Conservation (phyloP, 768 basidiomycete species). For the Pleurotus citrinopileatus region DNA sequence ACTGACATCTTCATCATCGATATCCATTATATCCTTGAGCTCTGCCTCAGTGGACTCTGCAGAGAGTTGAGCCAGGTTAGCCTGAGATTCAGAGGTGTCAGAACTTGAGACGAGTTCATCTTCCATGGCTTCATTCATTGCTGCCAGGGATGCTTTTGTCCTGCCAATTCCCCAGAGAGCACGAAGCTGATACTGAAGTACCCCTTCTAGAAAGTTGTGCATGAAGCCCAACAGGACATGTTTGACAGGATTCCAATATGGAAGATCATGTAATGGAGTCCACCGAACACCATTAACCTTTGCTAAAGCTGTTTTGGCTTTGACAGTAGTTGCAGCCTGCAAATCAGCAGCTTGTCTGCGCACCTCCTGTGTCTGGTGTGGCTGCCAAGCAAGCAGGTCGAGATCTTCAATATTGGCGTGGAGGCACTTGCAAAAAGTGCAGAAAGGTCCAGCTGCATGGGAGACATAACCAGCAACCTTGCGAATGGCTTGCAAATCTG, state of each 20-base stretch:
- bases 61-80: not conserved
- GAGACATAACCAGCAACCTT: constrained; percentile 22
- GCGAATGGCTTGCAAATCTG: constrained; percentile 19
- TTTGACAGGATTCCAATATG: constrained; percentile 27
- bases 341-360: constrained; percentile 14
- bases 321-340: constrained; percentile 16
- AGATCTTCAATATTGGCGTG: constrained; percentile 17
- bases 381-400: constrained; percentile 16
- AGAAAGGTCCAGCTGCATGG: constrained; percentile 16
- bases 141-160: not conserved
- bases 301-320: constrained; percentile 5
- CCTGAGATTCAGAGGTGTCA: not conserved
- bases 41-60: no score
- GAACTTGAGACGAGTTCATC: not conserved
- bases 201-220: constrained; percentile 26
- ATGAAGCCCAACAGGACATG: constrained; percentile 25
- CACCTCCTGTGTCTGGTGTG: constrained; percentile 15
- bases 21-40: not conserved
- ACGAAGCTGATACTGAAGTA: constrained; percentile 21
- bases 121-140: not conserved
- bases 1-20: not conserved
- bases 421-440: constrained; percentile 20
- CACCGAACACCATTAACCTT: constrained; percentile 22
- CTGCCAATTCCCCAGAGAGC: constrained; percentile 19
- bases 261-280: constrained; percentile 22